These are phyloP conservation scores for Leptomonas seymouri DNA, from an alignment of 208 protist genomes.

Conservation along the genomic window DNA sequence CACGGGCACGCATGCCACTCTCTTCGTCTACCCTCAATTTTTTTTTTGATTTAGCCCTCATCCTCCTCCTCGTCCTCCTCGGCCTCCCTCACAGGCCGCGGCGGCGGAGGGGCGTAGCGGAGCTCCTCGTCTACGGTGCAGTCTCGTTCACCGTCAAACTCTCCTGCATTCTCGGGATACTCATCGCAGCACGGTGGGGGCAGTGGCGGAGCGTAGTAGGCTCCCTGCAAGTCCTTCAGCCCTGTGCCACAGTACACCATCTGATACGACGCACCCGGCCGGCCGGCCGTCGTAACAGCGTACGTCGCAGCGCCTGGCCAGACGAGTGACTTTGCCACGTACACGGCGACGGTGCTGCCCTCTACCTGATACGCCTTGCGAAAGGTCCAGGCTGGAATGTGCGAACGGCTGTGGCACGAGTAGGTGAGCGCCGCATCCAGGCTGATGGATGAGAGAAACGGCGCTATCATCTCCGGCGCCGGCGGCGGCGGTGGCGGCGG, in stretches of 20 bases:
- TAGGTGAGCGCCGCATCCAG: slow-evolving; percentile 73
- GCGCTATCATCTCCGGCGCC: slow-evolving; percentile 80
- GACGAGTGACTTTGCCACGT: slow-evolving; percentile 74
- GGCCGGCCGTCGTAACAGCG: slow-evolving; percentile 65
- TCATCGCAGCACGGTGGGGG: slow-evolving; percentile 73
- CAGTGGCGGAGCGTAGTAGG: slow-evolving; percentile 70
- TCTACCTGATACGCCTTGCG: slow-evolving; percentile 83
- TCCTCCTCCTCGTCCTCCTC: slow-evolving; percentile 84
- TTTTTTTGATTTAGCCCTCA: slow-evolving; percentile 27
- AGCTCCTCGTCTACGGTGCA: slow-evolving; percentile 89
- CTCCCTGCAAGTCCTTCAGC: slow-evolving; percentile 75
- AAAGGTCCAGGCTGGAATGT: slow-evolving; percentile 86
- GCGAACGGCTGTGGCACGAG: slow-evolving; percentile 73
- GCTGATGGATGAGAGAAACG: slow-evolving; percentile 81
- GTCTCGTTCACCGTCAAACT: slow-evolving; percentile 77
- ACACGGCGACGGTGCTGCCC: slow-evolving; percentile 65
- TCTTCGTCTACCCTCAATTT: too few relatives aligned
- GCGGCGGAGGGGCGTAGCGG: slow-evolving; percentile 79
- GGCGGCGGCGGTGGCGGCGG: slow-evolving; percentile 30
- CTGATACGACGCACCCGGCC: slow-evolving; percentile 71
- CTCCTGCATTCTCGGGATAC: slow-evolving; percentile 67
- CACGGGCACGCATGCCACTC: slow-evolving; percentile 2
- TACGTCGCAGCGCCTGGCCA: slow-evolving; percentile 91
- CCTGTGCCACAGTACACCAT: slow-evolving; percentile 89
- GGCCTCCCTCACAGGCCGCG: slow-evolving; percentile 39